phyloP scores from a whole-genome alignment of 192 early-diverging fungal species.

The Coemansia sp. region DNA sequence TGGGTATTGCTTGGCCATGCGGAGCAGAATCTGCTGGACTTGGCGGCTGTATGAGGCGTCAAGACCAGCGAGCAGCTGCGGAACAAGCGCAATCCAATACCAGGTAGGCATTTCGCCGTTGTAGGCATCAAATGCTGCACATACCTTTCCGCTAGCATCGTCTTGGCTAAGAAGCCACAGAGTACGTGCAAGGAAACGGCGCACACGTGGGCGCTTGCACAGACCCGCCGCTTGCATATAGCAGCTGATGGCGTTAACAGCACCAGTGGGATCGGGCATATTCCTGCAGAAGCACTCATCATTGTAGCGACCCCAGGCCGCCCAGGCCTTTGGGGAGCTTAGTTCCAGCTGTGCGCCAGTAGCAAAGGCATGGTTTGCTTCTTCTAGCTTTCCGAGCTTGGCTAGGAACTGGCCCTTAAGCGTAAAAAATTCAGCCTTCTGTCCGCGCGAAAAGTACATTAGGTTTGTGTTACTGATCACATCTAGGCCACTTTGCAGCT shows the following conservation, averaged over 20 bases:
- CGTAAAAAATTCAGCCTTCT: slow-evolving; percentile 98
- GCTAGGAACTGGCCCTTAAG: slow-evolving; percentile 94
- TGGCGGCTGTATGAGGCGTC: slow-evolving; percentile 69
- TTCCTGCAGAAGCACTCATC: slow-evolving; percentile 86
- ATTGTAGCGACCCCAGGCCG: slow-evolving; percentile 93
- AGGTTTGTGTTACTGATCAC: slow-evolving; percentile 99
- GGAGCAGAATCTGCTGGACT: slow-evolving; percentile 80
- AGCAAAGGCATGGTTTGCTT: slow-evolving; percentile 88
- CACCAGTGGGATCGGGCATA: slow-evolving; percentile 77
- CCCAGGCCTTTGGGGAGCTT: slow-evolving; percentile 91
- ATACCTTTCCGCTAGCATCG: slow-evolving; percentile 72
- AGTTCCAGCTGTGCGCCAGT: slow-evolving; percentile 88
- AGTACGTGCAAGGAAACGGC: slow-evolving; percentile 89
- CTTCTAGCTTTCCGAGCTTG: slow-evolving; percentile 78
- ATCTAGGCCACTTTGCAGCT: slow-evolving; percentile 90
- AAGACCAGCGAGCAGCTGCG: slow-evolving; percentile 83
- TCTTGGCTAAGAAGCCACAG: slow-evolving; percentile 93
- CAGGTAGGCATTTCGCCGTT: slow-evolving; percentile 89
- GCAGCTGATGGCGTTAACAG: slow-evolving; percentile 87
- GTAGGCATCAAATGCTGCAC: slow-evolving; percentile 81
- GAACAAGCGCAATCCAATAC: slow-evolving; percentile 99
- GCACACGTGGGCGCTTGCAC: slow-evolving; percentile 79
- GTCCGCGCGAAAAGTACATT: slow-evolving; percentile 84
- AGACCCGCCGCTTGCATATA: slow-evolving; percentile 93
- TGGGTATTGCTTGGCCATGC: slow-evolving; percentile 85